These are phyloP conservation scores for Xylaria sp. DNA, from an alignment of 2,329 filamentous ascomycete genomes.

Conservation along the genomic window DNA sequence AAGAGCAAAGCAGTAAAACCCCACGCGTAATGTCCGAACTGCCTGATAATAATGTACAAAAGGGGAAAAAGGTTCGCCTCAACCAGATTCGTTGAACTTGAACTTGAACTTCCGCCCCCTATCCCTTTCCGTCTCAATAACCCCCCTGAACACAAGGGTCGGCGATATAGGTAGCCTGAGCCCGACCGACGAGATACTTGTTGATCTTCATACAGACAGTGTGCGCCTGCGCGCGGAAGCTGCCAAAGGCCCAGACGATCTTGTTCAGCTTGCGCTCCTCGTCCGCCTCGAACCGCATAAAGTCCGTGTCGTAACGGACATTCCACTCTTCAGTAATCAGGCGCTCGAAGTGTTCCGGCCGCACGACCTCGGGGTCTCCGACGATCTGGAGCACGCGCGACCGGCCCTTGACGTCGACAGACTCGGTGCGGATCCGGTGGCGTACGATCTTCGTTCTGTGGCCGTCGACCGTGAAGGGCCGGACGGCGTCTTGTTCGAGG, in stretches of 20 bases:
- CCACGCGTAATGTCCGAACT: neutral
- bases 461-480: constrained; percentile 7
- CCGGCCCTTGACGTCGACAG: constrained; percentile 8
- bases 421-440: constrained; percentile 19
- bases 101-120: too few relatives aligned
- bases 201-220: constrained; percentile 3
- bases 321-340: constrained; percentile 9
- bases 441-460: constrained; percentile 4
- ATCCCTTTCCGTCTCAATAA: neutral
- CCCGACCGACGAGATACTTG: neutral
- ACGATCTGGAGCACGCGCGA: constrained; percentile 31
- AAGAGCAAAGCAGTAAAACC: neutral
- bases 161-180: constrained; percentile 12
- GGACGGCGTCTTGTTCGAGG: neutral
- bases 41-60: neutral
- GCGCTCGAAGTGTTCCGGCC: neutral
- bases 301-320: constrained; percentile 21
- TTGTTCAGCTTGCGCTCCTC: neutral
- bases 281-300: neutral
- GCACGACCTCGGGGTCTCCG: constrained; percentile 16
- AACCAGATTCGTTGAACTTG: too few relatives aligned
- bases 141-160: constrained; percentile 16
- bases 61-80: too few relatives aligned
- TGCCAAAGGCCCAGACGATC: constrained; percentile 30
- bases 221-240: constrained; percentile 29